phyloP scores from a whole-genome alignment of 2,329 filamentous ascomycete genomes.

The Ophiostoma montium region DNA sequence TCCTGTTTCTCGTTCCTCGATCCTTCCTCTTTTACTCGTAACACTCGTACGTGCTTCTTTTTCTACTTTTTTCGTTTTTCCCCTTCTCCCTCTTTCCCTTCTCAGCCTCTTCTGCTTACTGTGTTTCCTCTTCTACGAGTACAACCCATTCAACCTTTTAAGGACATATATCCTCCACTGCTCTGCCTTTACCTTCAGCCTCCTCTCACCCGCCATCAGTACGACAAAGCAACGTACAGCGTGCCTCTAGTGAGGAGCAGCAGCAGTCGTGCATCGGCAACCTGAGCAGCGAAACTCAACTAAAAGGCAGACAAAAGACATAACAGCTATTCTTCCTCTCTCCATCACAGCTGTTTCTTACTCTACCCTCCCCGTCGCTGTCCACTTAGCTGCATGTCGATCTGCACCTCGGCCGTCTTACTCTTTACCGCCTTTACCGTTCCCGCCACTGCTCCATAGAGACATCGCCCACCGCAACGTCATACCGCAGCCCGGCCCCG shows the following conservation, averaged over 20 bases:
- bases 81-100: background rate
- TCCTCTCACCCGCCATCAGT: no score
- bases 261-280: no score
- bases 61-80: background rate
- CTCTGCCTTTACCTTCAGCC: no score
- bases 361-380: background rate
- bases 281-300: no score
- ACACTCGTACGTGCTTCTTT: background rate
- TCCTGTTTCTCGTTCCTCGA: background rate
- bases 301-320: no score
- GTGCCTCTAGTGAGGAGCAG: no score
- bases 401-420: background rate
- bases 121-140: background rate
- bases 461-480: background rate
- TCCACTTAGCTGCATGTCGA: background rate
- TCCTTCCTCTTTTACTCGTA: background rate
- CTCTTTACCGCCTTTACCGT: no score
- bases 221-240: no score
- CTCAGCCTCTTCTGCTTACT: background rate
- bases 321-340: no score
- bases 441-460: background rate
- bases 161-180: no score
- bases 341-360: no score
- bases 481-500: constrained; percentile 13
- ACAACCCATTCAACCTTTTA: no score